Conservation (phyloP, 306 rosid genomes). For the Vigna radiata region DNA sequence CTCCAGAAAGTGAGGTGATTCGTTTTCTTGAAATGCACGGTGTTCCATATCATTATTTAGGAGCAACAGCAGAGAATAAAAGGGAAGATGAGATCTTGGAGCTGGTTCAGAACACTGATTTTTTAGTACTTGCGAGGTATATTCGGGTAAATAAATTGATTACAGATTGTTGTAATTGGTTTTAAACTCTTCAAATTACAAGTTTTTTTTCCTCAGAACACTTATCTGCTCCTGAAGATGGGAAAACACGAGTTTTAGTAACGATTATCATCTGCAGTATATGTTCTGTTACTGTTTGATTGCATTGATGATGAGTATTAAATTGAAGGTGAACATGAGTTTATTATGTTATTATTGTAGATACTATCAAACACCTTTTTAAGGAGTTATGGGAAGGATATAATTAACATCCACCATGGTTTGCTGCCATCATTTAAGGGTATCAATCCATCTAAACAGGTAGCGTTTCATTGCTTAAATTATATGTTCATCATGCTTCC, state of each 20-base stretch:
- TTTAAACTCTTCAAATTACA: background rate
- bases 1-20: slow-evolving; percentile 70
- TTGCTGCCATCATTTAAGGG: slow-evolving; percentile 87
- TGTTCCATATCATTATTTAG: slow-evolving; percentile 66
- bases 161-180: slow-evolving; percentile 9
- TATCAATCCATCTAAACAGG: slow-evolving; percentile 76
- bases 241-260: background rate
- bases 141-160: slow-evolving; percentile 64
- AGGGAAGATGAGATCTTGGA: slow-evolving; percentile 72
- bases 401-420: slow-evolving; percentile 88
- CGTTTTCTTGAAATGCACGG: slow-evolving; percentile 75
- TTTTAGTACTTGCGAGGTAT: slow-evolving; percentile 87
- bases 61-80: slow-evolving; percentile 56
- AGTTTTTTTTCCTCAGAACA: background rate
- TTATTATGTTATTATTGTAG: slow-evolving; percentile 48
- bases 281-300: background rate
- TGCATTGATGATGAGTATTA: background rate
- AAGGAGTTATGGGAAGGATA: slow-evolving; percentile 70
- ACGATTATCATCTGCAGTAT: background rate
- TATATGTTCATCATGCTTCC: slow-evolving; percentile 27
- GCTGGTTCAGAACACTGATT: slow-evolving; percentile 76
- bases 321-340: background rate
- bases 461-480: slow-evolving; percentile 10
- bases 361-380: slow-evolving; percentile 68
- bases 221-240: background rate